Evolutionary conservation across 345 rosid genomes (phyloP).

Genomic region (Isatis tinctoria): DNA sequence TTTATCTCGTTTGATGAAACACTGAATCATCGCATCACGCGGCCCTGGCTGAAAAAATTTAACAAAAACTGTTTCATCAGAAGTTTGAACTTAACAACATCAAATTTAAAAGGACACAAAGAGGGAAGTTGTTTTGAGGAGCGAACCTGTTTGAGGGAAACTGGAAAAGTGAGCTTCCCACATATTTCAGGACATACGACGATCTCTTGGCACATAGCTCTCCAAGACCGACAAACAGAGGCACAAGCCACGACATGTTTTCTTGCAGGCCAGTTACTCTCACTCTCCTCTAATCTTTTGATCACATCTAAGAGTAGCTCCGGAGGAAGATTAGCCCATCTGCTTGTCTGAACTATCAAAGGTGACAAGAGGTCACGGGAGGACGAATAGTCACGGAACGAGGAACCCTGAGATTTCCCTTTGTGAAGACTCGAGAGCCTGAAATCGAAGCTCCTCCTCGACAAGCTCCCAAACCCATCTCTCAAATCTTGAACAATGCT

Average conservation of each 20-base stretch:
- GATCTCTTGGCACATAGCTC: conserved; percentile 64
- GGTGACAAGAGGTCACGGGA: conserved; percentile 40
- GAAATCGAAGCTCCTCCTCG: conserved; percentile 59
- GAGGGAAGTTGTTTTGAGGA: not conserved
- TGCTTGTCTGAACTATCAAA: conserved; percentile 45
- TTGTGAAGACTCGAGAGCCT: conserved; percentile 48
- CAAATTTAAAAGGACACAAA: not conserved
- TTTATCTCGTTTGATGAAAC: conserved; percentile 67
- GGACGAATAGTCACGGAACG: conserved; percentile 33
- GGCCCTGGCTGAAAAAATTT: conserved; percentile 49
- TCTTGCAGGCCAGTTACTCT: conserved; percentile 62
- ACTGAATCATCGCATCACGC: conserved; percentile 55
- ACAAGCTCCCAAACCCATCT: conserved; percentile 67
- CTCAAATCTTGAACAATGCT: conserved; percentile 67
- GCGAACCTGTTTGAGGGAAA: conserved; percentile 58
- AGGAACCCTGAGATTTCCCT: conserved; percentile 55
- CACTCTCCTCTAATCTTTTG: conserved; percentile 60
- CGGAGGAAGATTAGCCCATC: conserved; percentile 70
- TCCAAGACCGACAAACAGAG: conserved; percentile 66
- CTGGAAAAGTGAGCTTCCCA: conserved; percentile 63
- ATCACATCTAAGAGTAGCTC: conserved; percentile 62
- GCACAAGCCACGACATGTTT: conserved; percentile 60
- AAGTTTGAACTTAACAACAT: not conserved
- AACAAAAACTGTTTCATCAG: not conserved
- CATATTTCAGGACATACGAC: conserved; percentile 58